phyloP scores from a whole-genome alignment of 306 rosid species.

The Myrica gale region DNA sequence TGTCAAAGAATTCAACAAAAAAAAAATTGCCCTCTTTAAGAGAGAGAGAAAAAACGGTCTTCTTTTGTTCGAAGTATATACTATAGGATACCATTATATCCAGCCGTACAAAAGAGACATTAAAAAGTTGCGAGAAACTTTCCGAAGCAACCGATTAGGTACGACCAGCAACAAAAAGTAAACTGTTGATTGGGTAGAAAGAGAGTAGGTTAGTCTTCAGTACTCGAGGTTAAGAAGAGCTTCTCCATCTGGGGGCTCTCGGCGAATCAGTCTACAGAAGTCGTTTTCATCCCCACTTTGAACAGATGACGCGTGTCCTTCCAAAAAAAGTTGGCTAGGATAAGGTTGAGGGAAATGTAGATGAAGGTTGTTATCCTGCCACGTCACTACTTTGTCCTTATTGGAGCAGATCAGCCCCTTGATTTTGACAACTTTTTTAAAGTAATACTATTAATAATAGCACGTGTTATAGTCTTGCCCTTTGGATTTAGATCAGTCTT shows the following conservation, averaged over 20 bases:
- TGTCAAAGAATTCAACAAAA: too few relatives aligned
- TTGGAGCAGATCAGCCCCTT: neutral
- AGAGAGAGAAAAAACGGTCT: too few relatives aligned
- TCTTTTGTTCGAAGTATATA: neutral
- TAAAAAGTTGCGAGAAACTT: too few relatives aligned
- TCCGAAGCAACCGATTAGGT: neutral
- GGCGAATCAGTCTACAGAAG: neutral
- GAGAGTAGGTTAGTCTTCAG: neutral
- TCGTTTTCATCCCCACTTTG: conserved; percentile 32
- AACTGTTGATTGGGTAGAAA: neutral
- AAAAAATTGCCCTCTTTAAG: too few relatives aligned
- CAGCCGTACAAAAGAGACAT: neutral
- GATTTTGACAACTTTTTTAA: neutral
- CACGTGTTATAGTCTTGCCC: neutral
- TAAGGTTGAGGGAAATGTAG: conserved; percentile 37
- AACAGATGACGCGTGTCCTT: conserved; percentile 55
- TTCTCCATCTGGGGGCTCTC: neutral
- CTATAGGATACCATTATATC: neutral
- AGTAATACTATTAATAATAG: neutral
- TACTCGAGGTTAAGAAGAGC: neutral
- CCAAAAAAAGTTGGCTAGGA: conserved; percentile 40
- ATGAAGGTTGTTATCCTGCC: conserved; percentile 44
- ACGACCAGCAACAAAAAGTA: neutral
- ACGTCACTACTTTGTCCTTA: conserved; percentile 22
- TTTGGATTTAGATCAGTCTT: neutral